Percentiles rank a stretch among this genome's conserved stretches.
phyloP scores from a whole-genome alignment of 352 stramenopile species.

The Pythium guiyangense region DNA sequence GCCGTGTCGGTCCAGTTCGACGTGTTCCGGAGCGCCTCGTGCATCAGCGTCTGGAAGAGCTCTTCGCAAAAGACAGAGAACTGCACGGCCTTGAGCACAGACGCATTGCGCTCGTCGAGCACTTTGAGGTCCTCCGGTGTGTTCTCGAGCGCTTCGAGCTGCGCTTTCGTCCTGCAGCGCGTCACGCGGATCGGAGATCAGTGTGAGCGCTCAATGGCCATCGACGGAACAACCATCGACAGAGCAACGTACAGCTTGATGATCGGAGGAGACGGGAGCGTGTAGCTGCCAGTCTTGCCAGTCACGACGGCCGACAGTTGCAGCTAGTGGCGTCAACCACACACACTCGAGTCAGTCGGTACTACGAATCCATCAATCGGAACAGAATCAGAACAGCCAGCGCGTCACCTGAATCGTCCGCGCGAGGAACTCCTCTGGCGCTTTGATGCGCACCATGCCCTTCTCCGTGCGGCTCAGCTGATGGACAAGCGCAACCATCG shows the following conservation, averaged over 20 bases:
- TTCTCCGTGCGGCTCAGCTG: slow-evolving; percentile 80
- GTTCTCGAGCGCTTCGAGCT: slow-evolving; percentile 56
- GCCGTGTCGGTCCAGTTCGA: slow-evolving; percentile 66
- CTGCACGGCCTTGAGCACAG: slow-evolving; percentile 72
- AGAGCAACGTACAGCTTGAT: slow-evolving; percentile 34
- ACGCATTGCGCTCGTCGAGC: slow-evolving; percentile 63
- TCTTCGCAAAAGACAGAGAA: slow-evolving; percentile 88
- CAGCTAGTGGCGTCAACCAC: slow-evolving; percentile 15
- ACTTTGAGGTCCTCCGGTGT: slow-evolving; percentile 55
- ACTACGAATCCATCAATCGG: neutral
- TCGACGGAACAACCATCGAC: neutral
- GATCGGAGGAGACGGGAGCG: slow-evolving; percentile 32
- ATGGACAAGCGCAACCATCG: neutral
- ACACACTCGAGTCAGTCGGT: neutral
- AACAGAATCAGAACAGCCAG: neutral
- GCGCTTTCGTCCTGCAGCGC: slow-evolving; percentile 37
- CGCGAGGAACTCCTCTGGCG: slow-evolving; percentile 69
- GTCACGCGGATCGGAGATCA: neutral
- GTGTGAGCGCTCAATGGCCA: neutral
- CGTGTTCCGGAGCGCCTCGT: slow-evolving; percentile 62
- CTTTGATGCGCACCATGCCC: slow-evolving; percentile 70
- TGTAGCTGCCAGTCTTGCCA: slow-evolving; percentile 31
- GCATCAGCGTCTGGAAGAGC: slow-evolving; percentile 80
- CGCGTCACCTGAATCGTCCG: slow-evolving; percentile 67
- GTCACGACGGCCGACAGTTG: slow-evolving; percentile 32